phyloP scores from a whole-genome alignment of 805 yeast genomes.

The Pichia nanzhaoensis region DNA sequence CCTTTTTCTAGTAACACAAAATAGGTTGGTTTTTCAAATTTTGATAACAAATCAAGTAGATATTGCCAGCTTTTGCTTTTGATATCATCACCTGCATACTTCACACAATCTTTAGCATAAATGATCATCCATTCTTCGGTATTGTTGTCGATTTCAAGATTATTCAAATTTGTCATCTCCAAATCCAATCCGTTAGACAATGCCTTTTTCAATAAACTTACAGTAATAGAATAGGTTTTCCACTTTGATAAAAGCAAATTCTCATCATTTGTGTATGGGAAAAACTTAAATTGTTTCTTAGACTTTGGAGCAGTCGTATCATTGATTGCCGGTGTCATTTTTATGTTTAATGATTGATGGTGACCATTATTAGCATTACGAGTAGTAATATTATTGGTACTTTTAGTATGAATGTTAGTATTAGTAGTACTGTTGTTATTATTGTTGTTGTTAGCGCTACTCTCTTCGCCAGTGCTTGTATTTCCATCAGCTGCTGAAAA shows the following conservation, averaged over 20 bases:
- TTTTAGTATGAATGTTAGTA: no score
- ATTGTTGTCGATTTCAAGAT: conserved; percentile 19
- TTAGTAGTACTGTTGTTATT: no score
- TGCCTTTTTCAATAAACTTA: conserved; percentile 23
- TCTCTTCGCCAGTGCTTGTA: not conserved
- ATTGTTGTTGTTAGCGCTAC: not conserved
- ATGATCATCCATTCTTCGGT: conserved; percentile 27
- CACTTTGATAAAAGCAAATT: conserved; percentile 11
- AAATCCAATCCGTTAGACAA: conserved; percentile 19
- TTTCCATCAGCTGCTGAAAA: not conserved
- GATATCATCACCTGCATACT: conserved; percentile 16
- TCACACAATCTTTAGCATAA: conserved; percentile 11
- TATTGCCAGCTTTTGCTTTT: conserved; percentile 25
- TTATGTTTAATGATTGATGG: not conserved
- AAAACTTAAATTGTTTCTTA: not conserved
- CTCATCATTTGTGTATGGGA: no score
- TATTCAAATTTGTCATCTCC: conserved; percentile 11
- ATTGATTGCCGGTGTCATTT: not conserved
- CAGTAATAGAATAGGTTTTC: conserved; percentile 23
- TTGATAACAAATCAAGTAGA: conserved; percentile 14
- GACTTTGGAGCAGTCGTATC: not conserved
- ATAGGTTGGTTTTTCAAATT: conserved; percentile 19
- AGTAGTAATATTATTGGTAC: no score
- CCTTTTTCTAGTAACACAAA: conserved; percentile 20
- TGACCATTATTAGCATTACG: no score